These are phyloP conservation scores for Yarrowia sp. DNA, from an alignment of 805 yeast genomes.

Conservation along the genomic window DNA sequence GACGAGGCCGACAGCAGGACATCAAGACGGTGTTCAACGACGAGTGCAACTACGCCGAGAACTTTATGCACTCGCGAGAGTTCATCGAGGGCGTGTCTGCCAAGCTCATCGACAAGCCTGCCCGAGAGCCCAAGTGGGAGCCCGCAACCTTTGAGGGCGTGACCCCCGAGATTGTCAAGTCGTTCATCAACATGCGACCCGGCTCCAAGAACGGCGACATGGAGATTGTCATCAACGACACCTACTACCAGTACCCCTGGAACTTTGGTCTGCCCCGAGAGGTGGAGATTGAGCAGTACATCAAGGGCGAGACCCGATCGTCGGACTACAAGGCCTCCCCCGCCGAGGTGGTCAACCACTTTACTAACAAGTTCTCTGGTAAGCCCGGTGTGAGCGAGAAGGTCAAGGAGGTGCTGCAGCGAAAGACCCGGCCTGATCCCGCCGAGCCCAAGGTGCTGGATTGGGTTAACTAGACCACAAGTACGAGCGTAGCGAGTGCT, in stretches of 20 bases:
- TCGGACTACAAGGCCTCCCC: conserved; percentile 71
- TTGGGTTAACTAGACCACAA: conserved; percentile 51
- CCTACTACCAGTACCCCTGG: conserved; percentile 63
- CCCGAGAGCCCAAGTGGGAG: conserved; percentile 58
- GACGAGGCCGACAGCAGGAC: conserved; percentile 63
- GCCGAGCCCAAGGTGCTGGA: conserved; percentile 55
- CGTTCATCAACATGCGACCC: conserved; percentile 44
- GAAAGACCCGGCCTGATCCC: conserved; percentile 60
- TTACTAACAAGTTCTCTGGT: conserved; percentile 57
- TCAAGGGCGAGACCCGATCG: conserved; percentile 73
- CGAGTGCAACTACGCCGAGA: conserved; percentile 79
- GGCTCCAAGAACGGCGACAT: conserved; percentile 49
- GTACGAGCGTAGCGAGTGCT: not conserved
- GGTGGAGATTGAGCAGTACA: conserved; percentile 64
- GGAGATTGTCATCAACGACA: conserved; percentile 50
- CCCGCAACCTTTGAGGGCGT: conserved; percentile 55
- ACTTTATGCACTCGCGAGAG: conserved; percentile 63
- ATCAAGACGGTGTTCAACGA: conserved; percentile 70
- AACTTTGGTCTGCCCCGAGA: conserved; percentile 83
- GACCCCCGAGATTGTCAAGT: conserved; percentile 45
- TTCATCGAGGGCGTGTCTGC: conserved; percentile 62
- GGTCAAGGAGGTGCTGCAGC: conserved; percentile 63
- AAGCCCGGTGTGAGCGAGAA: conserved; percentile 67
- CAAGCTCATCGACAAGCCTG: conserved; percentile 62
- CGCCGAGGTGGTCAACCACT: conserved; percentile 66